Conservation (phyloP, 2,329 filamentous ascomycete species). For the Trichoderma afroharzianum region DNA sequence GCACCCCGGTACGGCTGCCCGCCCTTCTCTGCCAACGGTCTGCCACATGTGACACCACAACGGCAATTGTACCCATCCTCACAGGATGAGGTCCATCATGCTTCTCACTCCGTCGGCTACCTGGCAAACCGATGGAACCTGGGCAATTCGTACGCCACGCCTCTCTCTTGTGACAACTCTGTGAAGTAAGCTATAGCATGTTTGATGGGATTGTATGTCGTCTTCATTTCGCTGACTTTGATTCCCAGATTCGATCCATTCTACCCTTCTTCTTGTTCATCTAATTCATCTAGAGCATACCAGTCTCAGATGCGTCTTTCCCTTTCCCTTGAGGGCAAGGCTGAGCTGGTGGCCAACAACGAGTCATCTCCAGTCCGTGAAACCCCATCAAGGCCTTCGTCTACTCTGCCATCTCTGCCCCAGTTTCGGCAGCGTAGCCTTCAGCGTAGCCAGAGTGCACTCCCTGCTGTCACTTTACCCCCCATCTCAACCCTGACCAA, state of each 20-base stretch:
- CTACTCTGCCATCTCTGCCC: slow-evolving; percentile 46
- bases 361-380: slow-evolving; percentile 60
- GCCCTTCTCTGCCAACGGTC: slow-evolving; percentile 6
- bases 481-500: slow-evolving; percentile 52
- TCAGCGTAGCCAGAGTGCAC: slow-evolving; percentile 68
- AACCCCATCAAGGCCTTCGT: slow-evolving; percentile 47
- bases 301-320: slow-evolving; percentile 68
- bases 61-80: slow-evolving; percentile 28
- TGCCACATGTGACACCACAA: slow-evolving; percentile 22
- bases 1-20: slow-evolving; percentile 19
- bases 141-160: slow-evolving; percentile 48
- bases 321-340: slow-evolving; percentile 83
- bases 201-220: background rate
- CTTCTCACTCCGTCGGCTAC: slow-evolving; percentile 46
- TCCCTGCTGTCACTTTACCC: slow-evolving; percentile 55
- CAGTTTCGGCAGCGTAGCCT: slow-evolving; percentile 51
- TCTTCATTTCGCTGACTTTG: background rate
- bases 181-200: slow-evolving; percentile 38
- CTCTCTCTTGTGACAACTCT: slow-evolving; percentile 43
- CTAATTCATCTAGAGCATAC: slow-evolving; percentile 37
- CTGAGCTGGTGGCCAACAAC: slow-evolving; percentile 73
- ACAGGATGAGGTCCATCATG: slow-evolving; percentile 27
- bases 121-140: slow-evolving; percentile 56
- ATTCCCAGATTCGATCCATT: slow-evolving; percentile 41
- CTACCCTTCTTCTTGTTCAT: slow-evolving; percentile 40